Evolutionary conservation across 192 early-diverging fungal species (phyloP).

Genomic region (Coemansia sp.): DNA sequence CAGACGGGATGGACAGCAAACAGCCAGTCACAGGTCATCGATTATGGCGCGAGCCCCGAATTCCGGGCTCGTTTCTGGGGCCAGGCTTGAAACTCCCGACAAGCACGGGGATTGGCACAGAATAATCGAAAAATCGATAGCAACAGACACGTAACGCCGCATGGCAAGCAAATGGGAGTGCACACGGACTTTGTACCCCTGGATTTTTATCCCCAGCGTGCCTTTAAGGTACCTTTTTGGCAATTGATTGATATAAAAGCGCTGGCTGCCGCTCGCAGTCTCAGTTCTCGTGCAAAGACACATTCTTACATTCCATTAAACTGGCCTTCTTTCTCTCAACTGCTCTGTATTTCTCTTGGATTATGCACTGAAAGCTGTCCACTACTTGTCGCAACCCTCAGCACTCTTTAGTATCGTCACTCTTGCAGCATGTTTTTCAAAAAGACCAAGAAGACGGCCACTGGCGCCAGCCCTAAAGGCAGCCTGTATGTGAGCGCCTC

Average conservation of each 20-base stretch:
- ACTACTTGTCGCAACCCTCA: background rate
- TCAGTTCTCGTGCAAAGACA: background rate
- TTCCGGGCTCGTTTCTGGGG: slow-evolving; percentile 3
- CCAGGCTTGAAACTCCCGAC: background rate
- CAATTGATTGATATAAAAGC: slow-evolving; percentile 1
- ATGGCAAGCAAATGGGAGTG: background rate
- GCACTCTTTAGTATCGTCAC: background rate
- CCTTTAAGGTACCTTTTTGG: background rate
- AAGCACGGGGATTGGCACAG: slow-evolving; percentile 7
- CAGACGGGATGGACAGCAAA: background rate
- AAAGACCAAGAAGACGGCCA: slow-evolving; percentile 18
- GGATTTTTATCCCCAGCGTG: background rate
- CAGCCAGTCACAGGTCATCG: slow-evolving; percentile 8
- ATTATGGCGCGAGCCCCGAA: background rate
- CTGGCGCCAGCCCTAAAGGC: slow-evolving; percentile 1
- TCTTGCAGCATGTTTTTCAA: slow-evolving; percentile 42
- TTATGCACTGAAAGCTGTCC: background rate
- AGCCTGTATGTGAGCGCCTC: slow-evolving; percentile 45
- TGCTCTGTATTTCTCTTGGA: background rate
- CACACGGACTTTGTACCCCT: background rate
- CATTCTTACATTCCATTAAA: background rate
- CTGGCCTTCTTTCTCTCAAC: background rate
- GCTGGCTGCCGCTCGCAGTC: background rate
- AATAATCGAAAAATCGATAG: slow-evolving; percentile 14
- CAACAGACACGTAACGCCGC: background rate